Evolutionary conservation across 2,329 filamentous ascomycete species (phyloP).

Genomic region (Dothistroma pini): DNA sequence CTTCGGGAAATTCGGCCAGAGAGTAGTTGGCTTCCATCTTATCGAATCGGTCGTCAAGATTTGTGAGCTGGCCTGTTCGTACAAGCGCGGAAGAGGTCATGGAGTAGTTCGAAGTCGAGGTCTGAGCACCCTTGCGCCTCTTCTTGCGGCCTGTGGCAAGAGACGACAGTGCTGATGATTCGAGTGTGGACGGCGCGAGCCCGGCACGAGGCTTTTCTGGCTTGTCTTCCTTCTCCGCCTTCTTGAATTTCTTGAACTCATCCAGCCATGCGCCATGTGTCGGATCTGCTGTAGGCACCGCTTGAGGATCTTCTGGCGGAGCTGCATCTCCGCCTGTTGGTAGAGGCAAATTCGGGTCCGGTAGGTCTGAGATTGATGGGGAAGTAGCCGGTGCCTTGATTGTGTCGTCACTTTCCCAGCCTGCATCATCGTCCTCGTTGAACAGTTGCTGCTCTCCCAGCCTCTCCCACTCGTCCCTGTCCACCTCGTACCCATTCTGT

Average conservation of each 20-base stretch:
- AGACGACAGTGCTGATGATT: constrained; percentile 66
- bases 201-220: constrained; percentile 27
- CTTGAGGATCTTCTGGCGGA: constrained; percentile 34
- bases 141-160: constrained; percentile 78
- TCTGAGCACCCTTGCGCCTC: constrained; percentile 93
- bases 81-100: constrained; percentile 88
- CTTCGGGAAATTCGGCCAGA: constrained; percentile 35
- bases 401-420: constrained; percentile 94
- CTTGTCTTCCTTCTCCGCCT: constrained; percentile 45
- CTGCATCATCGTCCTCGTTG: constrained; percentile 60
- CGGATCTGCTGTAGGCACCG: constrained; percentile 34
- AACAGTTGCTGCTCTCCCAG: constrained; percentile 35
- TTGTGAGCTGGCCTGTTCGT: constrained; percentile 78
- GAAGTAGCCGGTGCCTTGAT: constrained; percentile 57
- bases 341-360: constrained; percentile 34
- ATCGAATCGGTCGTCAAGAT: constrained; percentile 89
- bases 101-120: constrained; percentile 79
- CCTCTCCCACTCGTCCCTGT: constrained; percentile 73
- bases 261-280: constrained; percentile 78
- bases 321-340: constrained; percentile 49
- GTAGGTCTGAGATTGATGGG: constrained; percentile 16
- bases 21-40: constrained; percentile 78
- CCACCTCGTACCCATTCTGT: constrained; percentile 66
- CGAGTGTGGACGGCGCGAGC: constrained; percentile 57
- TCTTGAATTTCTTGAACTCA: constrained; percentile 90